These are phyloP conservation scores for Hypoxylon perforatum DNA, from an alignment of 495 filamentous ascomycete genomes.

Conservation along the genomic window DNA sequence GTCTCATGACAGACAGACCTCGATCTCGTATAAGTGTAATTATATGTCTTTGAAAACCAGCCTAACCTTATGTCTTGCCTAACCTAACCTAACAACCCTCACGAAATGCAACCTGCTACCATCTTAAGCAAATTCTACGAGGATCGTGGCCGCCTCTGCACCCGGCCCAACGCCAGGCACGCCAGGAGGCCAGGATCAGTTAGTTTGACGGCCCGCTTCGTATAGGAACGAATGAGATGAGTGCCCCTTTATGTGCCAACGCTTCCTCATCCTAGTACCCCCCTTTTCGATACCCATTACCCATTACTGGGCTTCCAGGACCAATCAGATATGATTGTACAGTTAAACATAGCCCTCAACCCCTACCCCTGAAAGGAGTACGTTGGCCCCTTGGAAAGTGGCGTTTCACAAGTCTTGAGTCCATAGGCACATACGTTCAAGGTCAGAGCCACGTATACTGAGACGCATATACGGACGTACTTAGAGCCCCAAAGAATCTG, in stretches of 20 bases:
- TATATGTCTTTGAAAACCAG: too few relatives aligned
- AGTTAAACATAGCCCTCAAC: neutral
- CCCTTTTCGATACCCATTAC: slow-evolving; percentile 7
- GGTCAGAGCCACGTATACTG: too few relatives aligned
- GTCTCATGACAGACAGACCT: too few relatives aligned
- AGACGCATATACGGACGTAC: too few relatives aligned
- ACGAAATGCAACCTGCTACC: slow-evolving; percentile 1
- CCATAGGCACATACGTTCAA: too few relatives aligned
- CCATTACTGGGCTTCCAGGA: neutral
- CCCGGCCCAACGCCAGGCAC: slow-evolving; percentile 4
- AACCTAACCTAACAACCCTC: too few relatives aligned
- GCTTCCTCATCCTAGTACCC: slow-evolving; percentile 2
- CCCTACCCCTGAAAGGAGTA: neutral
- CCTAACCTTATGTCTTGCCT: too few relatives aligned
- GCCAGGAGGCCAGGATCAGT: slow-evolving; percentile 2
- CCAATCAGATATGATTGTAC: neutral
- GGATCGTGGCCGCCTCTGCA: slow-evolving; percentile 3
- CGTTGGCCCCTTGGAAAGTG: too few relatives aligned
- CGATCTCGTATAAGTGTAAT: too few relatives aligned
- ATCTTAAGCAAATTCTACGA: slow-evolving; percentile 2
- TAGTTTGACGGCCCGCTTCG: neutral
- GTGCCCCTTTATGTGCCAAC: neutral
- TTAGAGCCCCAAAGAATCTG: too few relatives aligned
- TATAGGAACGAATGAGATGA: slow-evolving; percentile 2
- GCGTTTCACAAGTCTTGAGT: too few relatives aligned